Evolutionary conservation across 108 stramenopile species (phyloP), one percentile per base, ranked within the genome.

Genomic region (Cyclotella atomus): DNA sequence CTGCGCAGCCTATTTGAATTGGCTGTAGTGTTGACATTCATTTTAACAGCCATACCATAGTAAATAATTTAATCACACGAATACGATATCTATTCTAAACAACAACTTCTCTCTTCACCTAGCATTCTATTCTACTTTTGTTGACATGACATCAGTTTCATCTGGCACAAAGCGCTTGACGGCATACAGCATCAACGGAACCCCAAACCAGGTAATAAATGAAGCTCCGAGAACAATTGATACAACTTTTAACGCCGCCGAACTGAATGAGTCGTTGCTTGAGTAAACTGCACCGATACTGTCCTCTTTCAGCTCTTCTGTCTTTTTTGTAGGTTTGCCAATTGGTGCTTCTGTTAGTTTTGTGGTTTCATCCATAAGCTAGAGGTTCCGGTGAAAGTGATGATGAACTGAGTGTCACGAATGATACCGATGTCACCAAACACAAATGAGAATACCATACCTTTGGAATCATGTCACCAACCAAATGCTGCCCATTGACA

Each of bases 381-480:
- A 38, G 4, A n/a, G n/a, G n/a, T n/a, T n/a, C n/a, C n/a, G n/a
- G n/a, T n/a, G 7, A 41, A 41, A 41, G 7, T 41, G 2, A 50
- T 16, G 59, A 73, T 27, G 44, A 65, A 32, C 38, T 41, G 14
- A 34, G 14, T 14, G 36, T 30, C 12, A 32, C 44, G 41, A 27
- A 29, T 69, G 9, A 57, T 20, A 34, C 12, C 19, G 33, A 32
- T n/a, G n/a, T n/a, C n/a, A n/a, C n/a, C n/a, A n/a, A 54, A 0
- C 29, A 57, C n/a, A n/a, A n/a, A n/a, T n/a, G n/a, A n/a, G n/a
- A n/a, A n/a, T n/a, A n/a, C 0, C 38, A 27, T 50, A 89, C 80
- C 57, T 52, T 61, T 35, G 91, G 91, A 55, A 92, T 90, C 86
- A 92, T 86, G 32, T 87, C 84, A 29, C 88, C 89, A 38, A 83